Conservation (phyloP, 2,329 filamentous ascomycete species). For the Coniochaeta sp. region DNA sequence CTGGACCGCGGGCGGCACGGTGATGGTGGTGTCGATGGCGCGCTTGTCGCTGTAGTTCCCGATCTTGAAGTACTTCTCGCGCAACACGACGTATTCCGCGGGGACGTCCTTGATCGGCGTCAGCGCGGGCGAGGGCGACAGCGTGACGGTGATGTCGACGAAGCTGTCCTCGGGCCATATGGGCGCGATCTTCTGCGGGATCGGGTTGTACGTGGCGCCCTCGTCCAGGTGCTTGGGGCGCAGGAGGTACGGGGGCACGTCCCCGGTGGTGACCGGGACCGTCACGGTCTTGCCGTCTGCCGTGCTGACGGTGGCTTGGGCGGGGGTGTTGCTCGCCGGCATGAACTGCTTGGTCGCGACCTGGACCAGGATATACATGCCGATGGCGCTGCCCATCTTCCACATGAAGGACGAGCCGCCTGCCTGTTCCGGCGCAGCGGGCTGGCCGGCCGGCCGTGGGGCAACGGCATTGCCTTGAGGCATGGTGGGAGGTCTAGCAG, state of each 20-base stretch:
- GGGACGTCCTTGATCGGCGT: conserved; percentile 59
- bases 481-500: background rate
- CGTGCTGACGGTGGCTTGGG: conserved; percentile 39
- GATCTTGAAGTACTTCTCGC: conserved; percentile 73
- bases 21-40: conserved; percentile 67
- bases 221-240: conserved; percentile 55
- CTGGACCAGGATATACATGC: conserved; percentile 54
- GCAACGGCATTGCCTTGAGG: conserved; percentile 3
- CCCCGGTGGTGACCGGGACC: conserved; percentile 44
- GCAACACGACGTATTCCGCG: conserved; percentile 63
- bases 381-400: conserved; percentile 44
- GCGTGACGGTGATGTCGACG: conserved; percentile 78
- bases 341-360: conserved; percentile 46
- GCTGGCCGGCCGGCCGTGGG: background rate
- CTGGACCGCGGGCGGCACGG: conserved; percentile 72
- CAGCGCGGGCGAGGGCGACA: conserved; percentile 68
- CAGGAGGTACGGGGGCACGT: conserved; percentile 57
- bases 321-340: conserved; percentile 36
- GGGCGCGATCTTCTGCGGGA: conserved; percentile 69
- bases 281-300: conserved; percentile 45
- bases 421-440: background rate
- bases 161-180: conserved; percentile 78
- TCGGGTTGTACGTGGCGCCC: conserved; percentile 53
- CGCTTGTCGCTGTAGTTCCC: conserved; percentile 76
- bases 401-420: conserved; percentile 26